These are phyloP conservation scores for Dipodascus albidus DNA, from an alignment of 805 yeast species.

Conservation along the genomic window DNA sequence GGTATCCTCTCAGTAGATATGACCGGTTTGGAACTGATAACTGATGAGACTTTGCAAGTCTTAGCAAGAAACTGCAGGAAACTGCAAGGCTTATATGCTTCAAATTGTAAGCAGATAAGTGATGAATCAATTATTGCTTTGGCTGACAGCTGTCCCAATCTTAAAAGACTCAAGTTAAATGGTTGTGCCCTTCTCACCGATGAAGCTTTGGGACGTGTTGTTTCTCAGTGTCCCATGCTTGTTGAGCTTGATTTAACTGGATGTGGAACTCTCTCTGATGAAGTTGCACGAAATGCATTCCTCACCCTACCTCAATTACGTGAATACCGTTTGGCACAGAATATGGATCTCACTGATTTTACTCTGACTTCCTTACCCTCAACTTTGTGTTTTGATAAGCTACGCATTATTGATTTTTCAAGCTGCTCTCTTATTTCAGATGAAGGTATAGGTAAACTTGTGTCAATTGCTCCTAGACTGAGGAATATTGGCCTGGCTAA, in stretches of 20 bases:
- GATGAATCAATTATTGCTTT: constrained; percentile 51
- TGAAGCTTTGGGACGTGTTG: constrained; percentile 45
- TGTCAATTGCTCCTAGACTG: constrained; percentile 68
- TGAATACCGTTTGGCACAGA: constrained; percentile 73
- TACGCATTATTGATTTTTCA: constrained; percentile 77
- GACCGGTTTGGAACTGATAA: constrained; percentile 58
- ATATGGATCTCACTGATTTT: constrained; percentile 55
- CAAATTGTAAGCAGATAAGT: constrained; percentile 65
- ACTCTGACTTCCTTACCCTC: constrained; percentile 46
- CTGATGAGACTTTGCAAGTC: constrained; percentile 59
- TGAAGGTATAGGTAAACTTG: constrained; percentile 59
- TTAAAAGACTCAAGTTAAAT: constrained; percentile 74
- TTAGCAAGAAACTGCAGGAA: constrained; percentile 62
- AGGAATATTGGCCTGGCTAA: constrained; percentile 84
- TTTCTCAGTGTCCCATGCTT: constrained; percentile 61
- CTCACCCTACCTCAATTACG: constrained; percentile 57
- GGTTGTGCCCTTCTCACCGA: constrained; percentile 60
- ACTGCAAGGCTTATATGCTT: constrained; percentile 83
- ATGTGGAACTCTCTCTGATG: constrained; percentile 62
- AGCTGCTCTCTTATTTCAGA: constrained; percentile 77
- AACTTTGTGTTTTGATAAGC: constrained; percentile 38
- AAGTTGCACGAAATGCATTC: constrained; percentile 46
- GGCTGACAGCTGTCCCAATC: constrained; percentile 52
- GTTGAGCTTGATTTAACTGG: constrained; percentile 86
- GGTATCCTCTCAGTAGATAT: constrained; percentile 77